Evolutionary conservation across 2,329 filamentous ascomycete species (phyloP).

Genomic region (Leptographium flavum): DNA sequence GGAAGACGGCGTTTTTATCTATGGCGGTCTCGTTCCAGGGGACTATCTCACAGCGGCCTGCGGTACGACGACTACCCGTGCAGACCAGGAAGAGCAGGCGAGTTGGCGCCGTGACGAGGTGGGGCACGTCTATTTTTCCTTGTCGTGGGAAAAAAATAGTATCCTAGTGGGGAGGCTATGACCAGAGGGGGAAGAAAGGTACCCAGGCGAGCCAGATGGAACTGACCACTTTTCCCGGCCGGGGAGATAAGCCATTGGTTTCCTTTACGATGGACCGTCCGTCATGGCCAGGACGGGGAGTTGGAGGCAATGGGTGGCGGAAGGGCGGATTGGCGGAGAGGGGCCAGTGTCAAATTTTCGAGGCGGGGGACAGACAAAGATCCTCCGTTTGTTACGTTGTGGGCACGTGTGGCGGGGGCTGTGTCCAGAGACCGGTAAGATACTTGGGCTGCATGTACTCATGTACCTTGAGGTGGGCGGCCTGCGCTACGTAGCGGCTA

Average conservation of each 20-base stretch:
- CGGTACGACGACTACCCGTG: background rate
- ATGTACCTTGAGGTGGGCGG: background rate
- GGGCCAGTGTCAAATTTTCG: too few relatives aligned
- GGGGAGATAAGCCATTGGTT: background rate
- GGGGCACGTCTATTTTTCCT: constrained; percentile 6
- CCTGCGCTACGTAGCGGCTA: background rate
- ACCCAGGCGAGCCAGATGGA: background rate
- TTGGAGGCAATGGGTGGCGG: too few relatives aligned
- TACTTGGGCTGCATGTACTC: constrained; percentile 2
- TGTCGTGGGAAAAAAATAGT: constrained; percentile 6
- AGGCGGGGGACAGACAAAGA: too few relatives aligned
- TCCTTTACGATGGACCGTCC: background rate
- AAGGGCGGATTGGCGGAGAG: too few relatives aligned
- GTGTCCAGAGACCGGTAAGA: background rate
- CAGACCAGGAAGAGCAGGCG: background rate
- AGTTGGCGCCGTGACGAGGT: background rate
- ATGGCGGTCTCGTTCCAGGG: background rate
- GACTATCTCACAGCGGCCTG: background rate
- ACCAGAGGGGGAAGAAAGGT: background rate
- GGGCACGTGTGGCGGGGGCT: background rate
- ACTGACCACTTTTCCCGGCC: constrained; percentile 1
- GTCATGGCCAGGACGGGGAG: background rate
- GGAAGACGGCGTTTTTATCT: constrained; percentile 7
- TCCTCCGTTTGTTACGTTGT: too few relatives aligned
- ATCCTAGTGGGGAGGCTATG: constrained; percentile 6